phyloP scores from a whole-genome alignment of 495 filamentous ascomycete species.

The Xylaria scruposa region DNA sequence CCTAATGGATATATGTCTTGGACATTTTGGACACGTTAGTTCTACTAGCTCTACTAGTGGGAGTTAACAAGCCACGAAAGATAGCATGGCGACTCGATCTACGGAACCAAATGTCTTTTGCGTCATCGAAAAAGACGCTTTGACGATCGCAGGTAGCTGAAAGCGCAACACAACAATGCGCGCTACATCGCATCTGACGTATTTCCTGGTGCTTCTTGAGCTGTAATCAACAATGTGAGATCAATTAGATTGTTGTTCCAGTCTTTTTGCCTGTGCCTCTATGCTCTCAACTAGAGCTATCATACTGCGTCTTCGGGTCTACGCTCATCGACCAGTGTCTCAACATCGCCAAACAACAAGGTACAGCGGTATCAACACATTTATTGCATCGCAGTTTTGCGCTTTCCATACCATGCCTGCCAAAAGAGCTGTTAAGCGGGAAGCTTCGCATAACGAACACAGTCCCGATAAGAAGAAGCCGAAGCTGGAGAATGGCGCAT shows the following conservation, averaged over 20 bases:
- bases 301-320: not conserved
- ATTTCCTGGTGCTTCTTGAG: not conserved
- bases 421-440: conserved; percentile 13
- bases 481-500: conserved; percentile 27
- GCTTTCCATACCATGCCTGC: not conserved
- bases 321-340: not conserved
- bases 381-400: not conserved
- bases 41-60: not conserved
- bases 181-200: not conserved
- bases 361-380: not conserved
- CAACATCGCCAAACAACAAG: not conserved
- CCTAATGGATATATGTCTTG: not conserved
- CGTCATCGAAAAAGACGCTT: conserved; percentile 27
- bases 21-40: not conserved
- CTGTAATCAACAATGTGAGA: not conserved
- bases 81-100: conserved; percentile 13
- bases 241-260: not conserved
- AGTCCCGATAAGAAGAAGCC: conserved; percentile 37
- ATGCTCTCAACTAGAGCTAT: not conserved
- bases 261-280: not conserved
- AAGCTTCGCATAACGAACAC: conserved; percentile 38
- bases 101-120: conserved; percentile 16
- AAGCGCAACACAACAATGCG: conserved; percentile 3
- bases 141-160: not conserved
- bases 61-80: not conserved